Conservation (phyloP, 106 monocot species). For the Agapanthus africanus region DNA sequence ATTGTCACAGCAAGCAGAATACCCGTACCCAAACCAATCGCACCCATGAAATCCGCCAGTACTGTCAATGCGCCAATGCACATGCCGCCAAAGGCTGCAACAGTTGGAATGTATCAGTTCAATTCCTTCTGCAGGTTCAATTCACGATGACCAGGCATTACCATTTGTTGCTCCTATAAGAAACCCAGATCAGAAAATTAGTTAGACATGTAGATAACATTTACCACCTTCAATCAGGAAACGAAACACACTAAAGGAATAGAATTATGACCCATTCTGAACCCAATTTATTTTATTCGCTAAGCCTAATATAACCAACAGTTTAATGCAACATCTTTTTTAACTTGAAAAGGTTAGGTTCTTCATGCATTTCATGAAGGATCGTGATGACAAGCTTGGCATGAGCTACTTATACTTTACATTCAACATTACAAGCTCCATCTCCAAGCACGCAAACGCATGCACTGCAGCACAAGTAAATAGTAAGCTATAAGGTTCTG, state of each 20-base stretch:
- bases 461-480: neutral
- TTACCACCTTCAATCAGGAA: neutral
- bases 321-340: too few species aligned
- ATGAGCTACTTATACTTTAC: neutral
- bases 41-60: conserved; percentile 65
- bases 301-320: too few species aligned
- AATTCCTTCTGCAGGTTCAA: conserved; percentile 1
- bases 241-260: too few species aligned
- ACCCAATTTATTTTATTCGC: too few species aligned
- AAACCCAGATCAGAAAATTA: neutral
- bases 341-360: neutral
- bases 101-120: neutral
- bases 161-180: conserved; percentile 5
- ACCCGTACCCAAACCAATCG: conserved; percentile 50
- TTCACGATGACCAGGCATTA: neutral
- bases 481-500: neutral
- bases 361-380: neutral
- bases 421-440: neutral
- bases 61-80: neutral
- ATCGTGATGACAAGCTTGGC: neutral
- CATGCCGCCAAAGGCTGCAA: conserved; percentile 6
- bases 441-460: too few species aligned
- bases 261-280: too few species aligned
- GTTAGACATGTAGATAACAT: neutral
- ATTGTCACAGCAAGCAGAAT: conserved; percentile 50